Conservation (phyloP, 164 flowering plant species). For the Berberis vulgaris region DNA sequence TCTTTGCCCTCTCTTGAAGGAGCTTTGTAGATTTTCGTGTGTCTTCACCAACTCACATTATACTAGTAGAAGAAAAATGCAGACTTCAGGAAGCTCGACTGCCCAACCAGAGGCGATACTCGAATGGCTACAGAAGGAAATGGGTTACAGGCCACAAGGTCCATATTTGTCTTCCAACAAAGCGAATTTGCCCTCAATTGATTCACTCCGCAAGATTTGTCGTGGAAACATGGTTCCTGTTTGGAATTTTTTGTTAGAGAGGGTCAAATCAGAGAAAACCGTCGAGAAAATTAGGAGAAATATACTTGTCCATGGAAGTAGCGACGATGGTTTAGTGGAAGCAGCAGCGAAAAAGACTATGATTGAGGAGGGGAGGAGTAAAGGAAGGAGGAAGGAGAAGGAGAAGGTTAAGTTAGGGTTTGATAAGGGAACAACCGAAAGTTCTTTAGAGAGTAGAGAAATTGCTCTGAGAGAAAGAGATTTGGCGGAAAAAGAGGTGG, state of each 20-base stretch:
- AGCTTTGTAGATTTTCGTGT: too few species aligned
- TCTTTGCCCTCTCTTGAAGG: too few species aligned
- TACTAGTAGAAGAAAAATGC: conserved; percentile 24
- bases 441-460: conserved; percentile 49
- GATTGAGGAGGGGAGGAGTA: conserved; percentile 28
- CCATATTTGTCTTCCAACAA: conserved; percentile 18
- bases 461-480: conserved; percentile 75
- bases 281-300: conserved; percentile 75
- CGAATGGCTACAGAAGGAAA: conserved; percentile 92
- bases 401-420: conserved; percentile 15
- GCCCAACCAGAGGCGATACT: conserved; percentile 79
- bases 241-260: conserved; percentile 64
- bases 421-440: conserved; percentile 20
- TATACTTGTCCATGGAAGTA: conserved; percentile 75
- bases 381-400: conserved; percentile 21
- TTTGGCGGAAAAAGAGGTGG: conserved; percentile 81
- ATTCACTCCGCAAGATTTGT: conserved; percentile 68
- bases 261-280: conserved; percentile 93
- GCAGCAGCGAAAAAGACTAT: background rate
- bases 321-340: conserved; percentile 12
- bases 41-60: too few species aligned
- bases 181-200: conserved; percentile 44
- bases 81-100: conserved; percentile 32
- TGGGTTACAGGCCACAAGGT: conserved; percentile 83
- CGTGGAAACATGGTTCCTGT: conserved; percentile 76